A percentile compares a stretch with the other conserved stretches of the same genome.
phyloP scores from a whole-genome alignment of 1,284 basidiomycete species.

The Puccinia coronata region DNA sequence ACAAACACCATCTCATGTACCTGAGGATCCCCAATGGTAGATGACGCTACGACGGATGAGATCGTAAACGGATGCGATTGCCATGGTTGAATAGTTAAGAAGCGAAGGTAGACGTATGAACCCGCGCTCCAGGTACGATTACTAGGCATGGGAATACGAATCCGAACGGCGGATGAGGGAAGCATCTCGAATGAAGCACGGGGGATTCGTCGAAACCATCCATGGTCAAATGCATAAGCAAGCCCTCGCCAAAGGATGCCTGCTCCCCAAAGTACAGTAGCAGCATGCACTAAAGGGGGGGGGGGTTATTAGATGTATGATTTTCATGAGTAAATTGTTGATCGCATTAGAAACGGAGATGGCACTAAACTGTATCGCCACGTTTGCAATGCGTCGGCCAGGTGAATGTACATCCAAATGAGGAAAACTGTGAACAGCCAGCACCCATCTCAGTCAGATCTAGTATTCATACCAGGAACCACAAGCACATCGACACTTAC shows the following conservation, averaged over 20 bases:
- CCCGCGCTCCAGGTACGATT: constrained; percentile 60
- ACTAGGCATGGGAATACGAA: constrained; percentile 56
- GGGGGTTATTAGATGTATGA: neutral
- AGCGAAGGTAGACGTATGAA: constrained; percentile 62
- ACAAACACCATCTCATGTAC: constrained; percentile 53
- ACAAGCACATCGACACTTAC: constrained; percentile 23
- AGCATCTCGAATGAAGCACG: constrained; percentile 58
- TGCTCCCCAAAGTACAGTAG: constrained; percentile 33
- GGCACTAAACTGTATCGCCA: constrained; percentile 25
- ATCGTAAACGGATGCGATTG: constrained; percentile 62
- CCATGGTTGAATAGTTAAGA: constrained; percentile 55
- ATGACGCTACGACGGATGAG: constrained; percentile 56
- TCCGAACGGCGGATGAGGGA: constrained; percentile 57
- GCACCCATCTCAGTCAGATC: neutral
- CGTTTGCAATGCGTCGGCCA: constrained; percentile 16
- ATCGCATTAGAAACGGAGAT: neutral
- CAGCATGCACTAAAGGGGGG: constrained; percentile 29
- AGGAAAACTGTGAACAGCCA: neutral
- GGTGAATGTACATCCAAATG: constrained; percentile 27
- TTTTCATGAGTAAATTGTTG: neutral
- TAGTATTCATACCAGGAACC: neutral
- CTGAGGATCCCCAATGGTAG: neutral
- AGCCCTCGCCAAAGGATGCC: constrained; percentile 28
- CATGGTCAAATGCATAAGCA: constrained; percentile 51
- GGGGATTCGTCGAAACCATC: constrained; percentile 48